Evolutionary conservation across 441 rosid genomes (phyloP), one percentile per base, ranked within the genome.

Genomic region (Populus hybrid): DNA sequence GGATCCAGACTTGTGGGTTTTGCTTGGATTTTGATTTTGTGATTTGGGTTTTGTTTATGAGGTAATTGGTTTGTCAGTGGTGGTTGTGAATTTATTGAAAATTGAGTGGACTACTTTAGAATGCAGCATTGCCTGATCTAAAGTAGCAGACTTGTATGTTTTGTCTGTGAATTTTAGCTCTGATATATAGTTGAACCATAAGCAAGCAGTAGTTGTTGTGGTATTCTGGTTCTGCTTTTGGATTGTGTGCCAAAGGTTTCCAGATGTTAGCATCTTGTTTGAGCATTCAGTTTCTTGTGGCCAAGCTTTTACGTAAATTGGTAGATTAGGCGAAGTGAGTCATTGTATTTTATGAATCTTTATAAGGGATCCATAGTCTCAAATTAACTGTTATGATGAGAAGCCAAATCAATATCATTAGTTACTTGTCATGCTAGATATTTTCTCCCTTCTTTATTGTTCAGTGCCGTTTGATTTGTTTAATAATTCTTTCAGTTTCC

Each of bases 1-100:
- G 69, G 69, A 87, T 85, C 85, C 85, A 78, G 86, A 72, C 9
- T 78, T 8, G 6, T 73, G 59, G 61, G 46, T 68, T 73, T 73
- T 28, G 21, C 35, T 69, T 77, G 34, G 32, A 38, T 40, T 80
- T 23, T 46, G 38, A 19, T 71, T 65, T 72, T 9, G 11, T 46
- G 65, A 65, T 59, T 19, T 38, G 63, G 72, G 67, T 59, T 23
- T 67, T 24, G n/a, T 8, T 70, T 4, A 10, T 30, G 57, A 11
- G 12, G 14, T 16, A 2, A 14, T 30, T 68, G 42, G 8, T 67
- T 68, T 19, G 38, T 66, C 16, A 59, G 28, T 66, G 28, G 24
- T 66, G 7, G 18, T 28, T 26, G 19, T 67, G 18, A 28, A 23
- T 67, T 1, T 1, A 12, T 24, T 67, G 30, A 67, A 26, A 26